Base-by-base conservation (phyloP, 2,329 filamentous ascomycete genomes). In the Alternaria panax region DNA sequence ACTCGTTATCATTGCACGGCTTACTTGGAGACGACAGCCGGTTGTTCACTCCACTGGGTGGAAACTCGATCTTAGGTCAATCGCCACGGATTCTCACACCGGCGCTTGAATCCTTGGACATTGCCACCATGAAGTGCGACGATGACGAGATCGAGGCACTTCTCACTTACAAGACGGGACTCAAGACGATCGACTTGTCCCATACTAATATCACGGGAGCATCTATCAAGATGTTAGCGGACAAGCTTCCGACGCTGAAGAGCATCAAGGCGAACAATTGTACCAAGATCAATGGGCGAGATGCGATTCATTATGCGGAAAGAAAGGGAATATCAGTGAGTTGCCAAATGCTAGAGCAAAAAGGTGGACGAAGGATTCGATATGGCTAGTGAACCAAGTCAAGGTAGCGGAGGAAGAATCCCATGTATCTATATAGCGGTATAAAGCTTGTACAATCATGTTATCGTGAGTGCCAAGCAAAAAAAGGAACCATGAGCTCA, bases 221-320 rank as follows among this genome's bases (percentile, higher is more conserved):
- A 1, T 71, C 75, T 2, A 73, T 83, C 30, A 80, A 79, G 59
- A 73, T 72, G 57, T 63, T 80, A 16, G 70, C 76, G 0, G 71
- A 77, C 27, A 58, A 54, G 8, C 40, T 75, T 11, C 64, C 64
- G 0, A 59, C 62, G 9, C 59, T 81, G 5, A 66, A 65, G 41
- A 61, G 59, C 11, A 63, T 82, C 18, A 69, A 67, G 3, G 64
- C 79, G 18, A 69, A 80, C 43, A 60, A 77, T 8, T 82, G 80
- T 47, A 52, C 52, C 2, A 50, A 66, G 7, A 71, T 82, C 1
- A 67, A 52, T 11, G 73, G 75, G 16, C 62, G 74, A 2, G 80
- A 82, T 67, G 80, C 79, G 0, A 69, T 81, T 4, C 70, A 74
- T 12, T 81, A 80, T 72, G 80, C 80, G 4, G 64, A 75, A 48